Conservation (phyloP, 345 rosid genomes). For the Brassica rapa region DNA sequence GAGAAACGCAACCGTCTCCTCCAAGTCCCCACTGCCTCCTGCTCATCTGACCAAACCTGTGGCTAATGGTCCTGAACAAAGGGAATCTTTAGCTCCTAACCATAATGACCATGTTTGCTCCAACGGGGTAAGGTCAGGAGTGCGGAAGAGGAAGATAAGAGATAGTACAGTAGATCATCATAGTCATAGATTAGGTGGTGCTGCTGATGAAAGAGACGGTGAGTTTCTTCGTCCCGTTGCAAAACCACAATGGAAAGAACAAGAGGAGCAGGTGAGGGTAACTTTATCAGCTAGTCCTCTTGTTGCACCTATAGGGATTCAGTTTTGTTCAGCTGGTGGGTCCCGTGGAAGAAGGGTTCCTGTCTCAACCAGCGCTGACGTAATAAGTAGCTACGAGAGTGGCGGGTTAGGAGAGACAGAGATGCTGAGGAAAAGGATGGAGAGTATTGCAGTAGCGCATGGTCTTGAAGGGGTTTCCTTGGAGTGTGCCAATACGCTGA, state of each 20-base stretch:
- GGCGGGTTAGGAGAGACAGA: constrained; percentile 63
- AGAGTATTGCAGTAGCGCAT: constrained; percentile 68
- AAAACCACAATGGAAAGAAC: constrained; percentile 46
- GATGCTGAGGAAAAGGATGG: constrained; percentile 78
- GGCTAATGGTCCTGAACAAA: constrained; percentile 42
- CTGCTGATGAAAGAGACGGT: constrained; percentile 57
- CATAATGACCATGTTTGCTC: constrained; percentile 67
- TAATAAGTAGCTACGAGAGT: constrained; percentile 55
- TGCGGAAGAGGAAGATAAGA: constrained; percentile 68
- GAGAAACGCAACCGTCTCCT: constrained; percentile 69
- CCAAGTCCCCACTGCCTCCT: constrained; percentile 64
- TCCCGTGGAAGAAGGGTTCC: constrained; percentile 55
- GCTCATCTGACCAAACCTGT: constrained; percentile 48
- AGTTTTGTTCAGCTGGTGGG: constrained; percentile 62
- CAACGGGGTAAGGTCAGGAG: constrained; percentile 55
- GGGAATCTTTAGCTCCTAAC: constrained; percentile 54
- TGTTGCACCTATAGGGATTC: constrained; percentile 81
- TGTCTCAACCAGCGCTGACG: constrained; percentile 45
- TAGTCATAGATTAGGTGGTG: constrained; percentile 54
- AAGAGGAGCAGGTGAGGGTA: constrained; percentile 49
- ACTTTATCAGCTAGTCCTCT: constrained; percentile 53
- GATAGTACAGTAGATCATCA: constrained; percentile 77
- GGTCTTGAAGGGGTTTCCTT: constrained; percentile 81
- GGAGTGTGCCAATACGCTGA: constrained; percentile 81
- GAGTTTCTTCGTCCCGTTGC: constrained; percentile 44